Percentiles rank a stretch among this genome's conserved stretches.
These are phyloP conservation scores for Neonectria magnoliae DNA, from an alignment of 2,329 filamentous ascomycete species.

Conservation along the genomic window DNA sequence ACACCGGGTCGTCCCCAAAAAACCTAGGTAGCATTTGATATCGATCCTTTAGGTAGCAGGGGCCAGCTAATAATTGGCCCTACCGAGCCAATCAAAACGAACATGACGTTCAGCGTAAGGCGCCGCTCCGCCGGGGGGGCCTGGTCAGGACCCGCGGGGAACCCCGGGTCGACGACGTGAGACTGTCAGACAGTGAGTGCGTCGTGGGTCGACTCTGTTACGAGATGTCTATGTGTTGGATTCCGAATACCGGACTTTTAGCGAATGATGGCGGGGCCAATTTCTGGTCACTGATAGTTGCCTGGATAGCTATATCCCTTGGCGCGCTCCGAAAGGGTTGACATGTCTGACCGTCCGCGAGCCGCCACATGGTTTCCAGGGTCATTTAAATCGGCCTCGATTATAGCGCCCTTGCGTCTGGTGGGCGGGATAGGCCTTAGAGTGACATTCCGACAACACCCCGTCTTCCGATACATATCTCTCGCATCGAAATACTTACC, in stretches of 20 bases:
- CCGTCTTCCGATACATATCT: background rate
- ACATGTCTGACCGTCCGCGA: background rate
- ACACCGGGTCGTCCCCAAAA: conserved; percentile 32
- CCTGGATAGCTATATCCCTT: background rate
- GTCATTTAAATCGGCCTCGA: background rate
- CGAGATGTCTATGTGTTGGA: background rate
- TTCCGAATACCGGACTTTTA: conserved; percentile 13
- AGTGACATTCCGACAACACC: conserved; percentile 8
- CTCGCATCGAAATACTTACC: background rate
- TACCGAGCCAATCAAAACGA: conserved; percentile 46
- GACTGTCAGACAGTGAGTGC: conserved; percentile 17
- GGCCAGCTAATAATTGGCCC: conserved; percentile 39
- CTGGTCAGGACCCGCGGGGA: conserved; percentile 42
- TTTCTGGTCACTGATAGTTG: background rate
- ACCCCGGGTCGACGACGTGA: conserved; percentile 32
- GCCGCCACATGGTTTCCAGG: background rate
- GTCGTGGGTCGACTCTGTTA: conserved; percentile 17
- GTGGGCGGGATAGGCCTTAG: conserved; percentile 2
- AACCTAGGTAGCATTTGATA: conserved; percentile 49
- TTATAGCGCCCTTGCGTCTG: conserved; percentile 20
- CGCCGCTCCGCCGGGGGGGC: conserved; percentile 35
- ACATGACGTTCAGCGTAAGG: conserved; percentile 48
- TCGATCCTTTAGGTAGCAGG: conserved; percentile 47
- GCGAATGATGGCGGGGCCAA: background rate
- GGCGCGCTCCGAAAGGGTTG: background rate